Percentiles rank a stretch among this genome's conserved stretches.
Evolutionary conservation across 345 rosid genomes (phyloP).

Genomic region (Carallia brachiata): DNA sequence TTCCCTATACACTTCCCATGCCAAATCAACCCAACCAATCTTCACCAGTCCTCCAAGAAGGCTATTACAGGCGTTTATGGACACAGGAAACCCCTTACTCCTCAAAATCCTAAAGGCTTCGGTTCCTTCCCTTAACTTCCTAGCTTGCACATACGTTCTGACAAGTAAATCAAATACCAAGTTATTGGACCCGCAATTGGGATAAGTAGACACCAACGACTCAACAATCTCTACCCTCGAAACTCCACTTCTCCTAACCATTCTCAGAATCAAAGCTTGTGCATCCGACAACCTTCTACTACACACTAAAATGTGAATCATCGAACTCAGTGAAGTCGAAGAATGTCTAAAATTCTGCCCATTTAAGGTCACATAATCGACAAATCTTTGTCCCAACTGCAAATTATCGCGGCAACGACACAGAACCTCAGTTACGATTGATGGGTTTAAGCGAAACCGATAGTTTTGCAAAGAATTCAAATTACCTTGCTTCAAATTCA

Average conservation of each 20-base stretch:
- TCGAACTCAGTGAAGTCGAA: constrained; percentile 55
- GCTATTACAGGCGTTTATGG: constrained; percentile 64
- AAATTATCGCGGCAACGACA: constrained; percentile 2
- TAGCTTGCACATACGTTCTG: constrained; percentile 75
- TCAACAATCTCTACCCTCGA: constrained; percentile 54
- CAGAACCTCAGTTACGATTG: constrained; percentile 41
- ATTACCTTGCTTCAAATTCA: constrained; percentile 52
- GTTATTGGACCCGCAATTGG: constrained; percentile 31
- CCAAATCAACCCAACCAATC: constrained; percentile 63
- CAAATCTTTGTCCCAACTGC: background rate
- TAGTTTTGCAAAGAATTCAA: constrained; percentile 29
- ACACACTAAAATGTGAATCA: constrained; percentile 52
- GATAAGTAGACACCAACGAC: constrained; percentile 40
- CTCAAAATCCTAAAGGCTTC: constrained; percentile 20
- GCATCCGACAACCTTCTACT: constrained; percentile 68
- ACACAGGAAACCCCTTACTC: constrained; percentile 33
- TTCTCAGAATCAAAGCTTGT: constrained; percentile 66
- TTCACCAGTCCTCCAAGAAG: constrained; percentile 72
- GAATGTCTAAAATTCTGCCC: constrained; percentile 57
- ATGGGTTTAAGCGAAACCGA: constrained; percentile 46
- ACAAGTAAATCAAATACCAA: constrained; percentile 67
- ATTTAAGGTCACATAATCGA: background rate
- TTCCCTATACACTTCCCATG: constrained; percentile 44
- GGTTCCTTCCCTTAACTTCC: constrained; percentile 65
- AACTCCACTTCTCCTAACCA: constrained; percentile 77